Conservation (phyloP, 1,284 basidiomycete genomes). For the Malassezia arunalokei region DNA sequence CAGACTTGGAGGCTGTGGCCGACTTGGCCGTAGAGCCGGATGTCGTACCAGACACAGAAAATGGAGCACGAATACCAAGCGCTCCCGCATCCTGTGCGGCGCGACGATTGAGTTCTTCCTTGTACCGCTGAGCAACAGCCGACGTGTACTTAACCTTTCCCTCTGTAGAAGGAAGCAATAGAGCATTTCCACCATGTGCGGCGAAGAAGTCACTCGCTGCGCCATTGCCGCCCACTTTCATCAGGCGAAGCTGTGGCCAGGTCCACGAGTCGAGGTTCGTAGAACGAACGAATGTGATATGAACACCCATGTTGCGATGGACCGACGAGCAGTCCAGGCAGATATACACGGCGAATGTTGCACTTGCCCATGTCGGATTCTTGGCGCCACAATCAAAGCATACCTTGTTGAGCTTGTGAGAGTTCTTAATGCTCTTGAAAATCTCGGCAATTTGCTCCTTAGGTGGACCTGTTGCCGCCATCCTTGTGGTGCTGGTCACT, state of each 20-base stretch:
- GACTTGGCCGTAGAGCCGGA: not conserved
- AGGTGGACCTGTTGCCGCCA: conserved; percentile 28
- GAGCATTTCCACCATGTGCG: conserved; percentile 44
- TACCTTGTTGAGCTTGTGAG: conserved; percentile 48
- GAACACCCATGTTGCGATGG: conserved; percentile 94
- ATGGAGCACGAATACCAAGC: conserved; percentile 30
- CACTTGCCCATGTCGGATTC: conserved; percentile 94
- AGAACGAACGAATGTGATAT: conserved; percentile 95
- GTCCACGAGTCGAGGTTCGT: conserved; percentile 96
- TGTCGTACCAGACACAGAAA: conserved; percentile 33
- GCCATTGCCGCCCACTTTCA: conserved; percentile 91
- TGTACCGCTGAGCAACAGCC: conserved; percentile 72
- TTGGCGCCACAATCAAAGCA: conserved; percentile 95
- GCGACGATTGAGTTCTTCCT: conserved; percentile 72
- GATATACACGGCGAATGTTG: conserved; percentile 92
- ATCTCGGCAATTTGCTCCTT: conserved; percentile 44
- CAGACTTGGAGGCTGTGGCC: conserved; percentile 50
- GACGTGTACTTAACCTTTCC: conserved; percentile 80
- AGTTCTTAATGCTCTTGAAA: conserved; percentile 39
- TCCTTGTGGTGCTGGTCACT: not conserved
- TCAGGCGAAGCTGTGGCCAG: conserved; percentile 73
- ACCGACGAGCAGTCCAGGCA: conserved; percentile 92
- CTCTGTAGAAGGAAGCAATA: conserved; percentile 61
- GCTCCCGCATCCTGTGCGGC: conserved; percentile 61
- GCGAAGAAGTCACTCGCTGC: conserved; percentile 85